A percentile compares a stretch with the other conserved stretches of the same genome.
Conservation (phyloP, 192 early-diverging fungal genomes). For the Coemansia sp. region DNA sequence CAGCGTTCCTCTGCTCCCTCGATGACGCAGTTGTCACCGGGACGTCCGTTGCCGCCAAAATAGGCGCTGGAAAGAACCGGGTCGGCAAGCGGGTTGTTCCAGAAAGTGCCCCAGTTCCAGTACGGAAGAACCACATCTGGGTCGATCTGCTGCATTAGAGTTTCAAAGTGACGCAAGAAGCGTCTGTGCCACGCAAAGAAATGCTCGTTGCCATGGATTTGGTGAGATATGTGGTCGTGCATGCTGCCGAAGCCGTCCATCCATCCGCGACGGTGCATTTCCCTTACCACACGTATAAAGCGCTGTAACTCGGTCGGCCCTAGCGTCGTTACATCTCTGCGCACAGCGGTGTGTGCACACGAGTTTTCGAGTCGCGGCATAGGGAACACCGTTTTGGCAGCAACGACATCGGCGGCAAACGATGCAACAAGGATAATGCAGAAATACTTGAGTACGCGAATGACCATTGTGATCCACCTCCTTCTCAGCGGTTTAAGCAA, state of each 20-base stretch:
- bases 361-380: conserved; percentile 35
- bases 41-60: conserved; percentile 50
- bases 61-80: conserved; percentile 32
- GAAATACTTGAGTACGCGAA: conserved; percentile 37
- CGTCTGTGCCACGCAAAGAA: conserved; percentile 60
- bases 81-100: conserved; percentile 50
- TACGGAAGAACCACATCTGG: conserved; percentile 58
- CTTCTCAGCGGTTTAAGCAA: not conserved
- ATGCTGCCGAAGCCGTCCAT: conserved; percentile 57
- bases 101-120: conserved; percentile 65
- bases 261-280: conserved; percentile 57
- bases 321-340: conserved; percentile 38
- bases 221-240: conserved; percentile 54
- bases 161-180: conserved; percentile 56
- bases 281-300: conserved; percentile 37
- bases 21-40: conserved; percentile 51
- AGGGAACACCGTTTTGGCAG: conserved; percentile 40
- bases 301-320: conserved; percentile 32
- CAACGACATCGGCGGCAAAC: conserved; percentile 16
- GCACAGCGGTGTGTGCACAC: conserved; percentile 34
- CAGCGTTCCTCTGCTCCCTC: conserved; percentile 58
- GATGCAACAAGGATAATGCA: conserved; percentile 28
- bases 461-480: not conserved
- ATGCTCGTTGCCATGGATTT: conserved; percentile 55
- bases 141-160: conserved; percentile 55